Evolutionary conservation across 352 stramenopile genomes (phyloP).

Genomic region (Globisporangium rhizosaccharum): DNA sequence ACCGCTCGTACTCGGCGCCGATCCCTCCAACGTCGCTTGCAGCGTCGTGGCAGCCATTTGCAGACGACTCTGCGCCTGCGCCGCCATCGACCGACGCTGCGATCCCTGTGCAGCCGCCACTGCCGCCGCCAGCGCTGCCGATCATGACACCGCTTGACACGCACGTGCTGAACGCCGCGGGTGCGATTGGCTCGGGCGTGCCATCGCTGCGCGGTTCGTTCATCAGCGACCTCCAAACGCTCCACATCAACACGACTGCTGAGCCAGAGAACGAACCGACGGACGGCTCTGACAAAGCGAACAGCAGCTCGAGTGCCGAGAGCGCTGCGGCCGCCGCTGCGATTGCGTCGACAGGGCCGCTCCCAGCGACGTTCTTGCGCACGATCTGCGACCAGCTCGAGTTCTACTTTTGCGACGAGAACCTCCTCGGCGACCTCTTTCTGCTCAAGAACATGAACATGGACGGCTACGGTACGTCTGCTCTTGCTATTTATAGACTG

Average conservation of each 20-base stretch:
- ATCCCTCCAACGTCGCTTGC: constrained; percentile 54
- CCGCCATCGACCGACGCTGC: constrained; percentile 13
- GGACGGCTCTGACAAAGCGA: constrained; percentile 25
- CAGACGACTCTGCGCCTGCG: constrained; percentile 30
- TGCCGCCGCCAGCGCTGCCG: constrained; percentile 39
- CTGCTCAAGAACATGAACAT: constrained; percentile 89
- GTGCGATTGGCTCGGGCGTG: constrained; percentile 60
- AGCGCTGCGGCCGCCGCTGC: constrained; percentile 16
- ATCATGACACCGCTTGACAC: constrained; percentile 28
- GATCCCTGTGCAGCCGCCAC: constrained; percentile 21
- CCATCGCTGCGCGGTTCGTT: constrained; percentile 20
- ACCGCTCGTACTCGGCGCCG: constrained; percentile 64
- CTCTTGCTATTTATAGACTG: neutral
- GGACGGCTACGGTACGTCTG: constrained; percentile 69
- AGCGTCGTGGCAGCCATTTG: constrained; percentile 54
- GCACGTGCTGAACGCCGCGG: constrained; percentile 33
- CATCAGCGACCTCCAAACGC: constrained; percentile 37
- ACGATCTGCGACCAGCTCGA: constrained; percentile 87
- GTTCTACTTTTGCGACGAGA: constrained; percentile 88
- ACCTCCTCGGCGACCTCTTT: constrained; percentile 80
- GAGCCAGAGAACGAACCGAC: constrained; percentile 42
- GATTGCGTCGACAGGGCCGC: constrained; percentile 20
- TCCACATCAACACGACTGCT: constrained; percentile 33
- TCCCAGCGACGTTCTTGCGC: constrained; percentile 76
- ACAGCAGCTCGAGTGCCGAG: neutral